These are phyloP conservation scores for Lachnellula occidentalis DNA, from an alignment of 2,329 filamentous ascomycete genomes.

Conservation along the genomic window DNA sequence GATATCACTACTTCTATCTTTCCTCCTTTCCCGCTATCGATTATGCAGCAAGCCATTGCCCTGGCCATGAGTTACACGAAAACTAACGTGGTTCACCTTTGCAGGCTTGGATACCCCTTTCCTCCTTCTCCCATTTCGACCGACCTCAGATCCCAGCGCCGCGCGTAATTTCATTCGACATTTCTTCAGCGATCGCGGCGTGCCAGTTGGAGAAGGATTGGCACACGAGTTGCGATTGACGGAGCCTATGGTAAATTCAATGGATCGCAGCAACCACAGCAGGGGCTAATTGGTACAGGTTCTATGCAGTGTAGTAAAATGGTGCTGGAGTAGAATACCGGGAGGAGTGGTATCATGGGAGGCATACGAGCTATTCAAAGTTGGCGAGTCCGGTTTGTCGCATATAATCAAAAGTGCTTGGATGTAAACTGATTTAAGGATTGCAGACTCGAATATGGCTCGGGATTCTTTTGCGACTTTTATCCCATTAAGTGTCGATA, in stretches of 20 bases:
- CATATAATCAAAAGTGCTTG: conserved; percentile 8
- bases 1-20: background rate
- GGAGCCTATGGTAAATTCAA: conserved; percentile 74
- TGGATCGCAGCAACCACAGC: conserved; percentile 6
- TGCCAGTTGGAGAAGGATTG: conserved; percentile 63
- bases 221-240: conserved; percentile 84
- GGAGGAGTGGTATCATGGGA: conserved; percentile 96
- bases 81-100: conserved; percentile 20
- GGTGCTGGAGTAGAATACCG: conserved; percentile 92
- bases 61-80: background rate
- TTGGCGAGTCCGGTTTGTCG: conserved; percentile 77
- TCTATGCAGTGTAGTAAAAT: conserved; percentile 89
- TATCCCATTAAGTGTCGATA: conserved; percentile 88
- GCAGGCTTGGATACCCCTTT: conserved; percentile 86
- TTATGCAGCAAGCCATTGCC: conserved; percentile 20
- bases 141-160: conserved; percentile 84
- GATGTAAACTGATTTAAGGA: conserved; percentile 12
- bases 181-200: conserved; percentile 71
- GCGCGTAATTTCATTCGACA: conserved; percentile 89
- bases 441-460: conserved; percentile 79
- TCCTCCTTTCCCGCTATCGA: conserved; percentile 23
- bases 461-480: conserved; percentile 94
- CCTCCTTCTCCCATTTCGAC: conserved; percentile 87
- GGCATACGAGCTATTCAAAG: conserved; percentile 90
- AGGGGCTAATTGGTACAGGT: conserved; percentile 51